phyloP scores from a whole-genome alignment of 495 filamentous ascomycete genomes.

The Hypoxylon lienhwacheense region DNA sequence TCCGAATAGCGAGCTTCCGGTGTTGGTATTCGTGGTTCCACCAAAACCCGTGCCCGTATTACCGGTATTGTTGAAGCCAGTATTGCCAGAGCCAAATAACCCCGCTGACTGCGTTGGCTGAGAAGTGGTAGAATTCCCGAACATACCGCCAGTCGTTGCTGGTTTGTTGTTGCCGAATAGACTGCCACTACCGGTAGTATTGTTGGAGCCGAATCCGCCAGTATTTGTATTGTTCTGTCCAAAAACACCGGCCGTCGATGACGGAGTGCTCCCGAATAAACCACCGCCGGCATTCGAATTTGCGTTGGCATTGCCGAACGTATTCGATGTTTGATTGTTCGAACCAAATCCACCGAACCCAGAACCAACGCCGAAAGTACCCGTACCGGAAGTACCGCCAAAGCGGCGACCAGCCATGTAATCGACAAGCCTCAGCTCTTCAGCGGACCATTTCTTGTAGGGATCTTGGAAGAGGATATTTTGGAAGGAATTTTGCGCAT shows the following conservation, averaged over 20 bases:
- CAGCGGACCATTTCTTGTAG: constrained; percentile 85
- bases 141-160: constrained; percentile 47
- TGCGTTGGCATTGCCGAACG: constrained; percentile 49
- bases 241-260: constrained; percentile 66
- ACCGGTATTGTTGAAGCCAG: constrained; percentile 28
- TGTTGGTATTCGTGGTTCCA: constrained; percentile 32
- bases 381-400: constrained; percentile 77
- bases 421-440: constrained; percentile 87
- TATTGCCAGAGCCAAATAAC: constrained; percentile 58
- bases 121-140: constrained; percentile 52
- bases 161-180: constrained; percentile 56
- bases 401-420: constrained; percentile 83
- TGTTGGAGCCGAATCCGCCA: constrained; percentile 46
- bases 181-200: constrained; percentile 37
- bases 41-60: constrained; percentile 42
- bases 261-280: constrained; percentile 52
- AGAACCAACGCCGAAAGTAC: constrained; percentile 74
- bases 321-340: constrained; percentile 37
- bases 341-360: constrained; percentile 59
- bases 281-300: constrained; percentile 46
- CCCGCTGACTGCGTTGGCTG: constrained; percentile 35
- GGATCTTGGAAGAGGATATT: constrained; percentile 83
- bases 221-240: constrained; percentile 48
- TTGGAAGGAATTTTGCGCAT: constrained; percentile 72
- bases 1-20: constrained; percentile 39